Base-by-base conservation (phyloP, 768 basidiomycete species). In the Leccinellum albellum region DNA sequence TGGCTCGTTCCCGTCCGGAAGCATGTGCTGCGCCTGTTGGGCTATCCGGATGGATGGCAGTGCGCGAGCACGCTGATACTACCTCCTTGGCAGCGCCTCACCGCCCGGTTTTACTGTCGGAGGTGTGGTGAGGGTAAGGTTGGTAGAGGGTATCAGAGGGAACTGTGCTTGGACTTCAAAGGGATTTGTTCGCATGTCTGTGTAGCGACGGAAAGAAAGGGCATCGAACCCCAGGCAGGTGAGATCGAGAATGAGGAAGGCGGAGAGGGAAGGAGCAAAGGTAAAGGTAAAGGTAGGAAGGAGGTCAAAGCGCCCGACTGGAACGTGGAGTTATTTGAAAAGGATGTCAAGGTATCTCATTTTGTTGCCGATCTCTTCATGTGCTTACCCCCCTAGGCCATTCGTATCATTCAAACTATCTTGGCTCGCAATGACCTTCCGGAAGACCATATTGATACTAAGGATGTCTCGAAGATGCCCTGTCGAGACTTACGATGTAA, bases 111-210 rank as follows among this genome's bases (percentile, higher is more conserved):
- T 69, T 66, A 71, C 26, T 91, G 88, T 65, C 77, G 68, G 54
- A 61, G 63, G 37, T 91, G 89, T 63, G 64, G 63, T 4, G 56
- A 66, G 61, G 67, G 75, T 13, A 72, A 67, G 9, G 69, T 77
- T 1, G 68, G 66, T 4, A 62, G 55, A 32, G 66, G 64, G 37
- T 75, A 78, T 60, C 68, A 63, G 31, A 70, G 68, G 23, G 76
- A 79, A 40, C 73, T 61, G 28, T 81, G 82, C 62, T 69, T 89
- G 51, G 80, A 84, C 63, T 85, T 86, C 56, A 72, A 68, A 10
- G 81, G 76, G 3, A 86, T 79, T 3, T 89, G 86, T 68, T 72
- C 70, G 40, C 88, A 90, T 61, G 69, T 76, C 23, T 91, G 88
- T 65, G 59, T 56, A n/a, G 24, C 37, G 17, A 23, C 20, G 12